Base-by-base conservation (phyloP, 176 grass and related monocot species). In the Oryza punctata region DNA sequence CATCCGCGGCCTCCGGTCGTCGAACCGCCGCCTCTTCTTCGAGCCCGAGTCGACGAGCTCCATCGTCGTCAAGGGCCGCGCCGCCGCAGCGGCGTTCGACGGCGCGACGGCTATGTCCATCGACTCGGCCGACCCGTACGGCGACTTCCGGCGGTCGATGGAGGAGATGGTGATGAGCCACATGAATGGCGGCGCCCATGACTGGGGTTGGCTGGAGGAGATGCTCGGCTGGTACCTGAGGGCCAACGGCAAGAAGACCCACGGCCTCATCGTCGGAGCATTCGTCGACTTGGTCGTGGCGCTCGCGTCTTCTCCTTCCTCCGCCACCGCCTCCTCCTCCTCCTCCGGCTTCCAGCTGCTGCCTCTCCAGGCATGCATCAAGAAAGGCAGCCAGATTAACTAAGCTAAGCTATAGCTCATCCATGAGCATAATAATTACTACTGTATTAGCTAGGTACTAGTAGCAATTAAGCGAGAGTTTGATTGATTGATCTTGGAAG, bases 191-290 rank as follows among this genome's bases (percentile, higher is more conserved):
- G 84, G 41, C 13, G 24, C 11, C 84, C 1, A 21, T n/a, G 86
- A 91, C 79, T 94, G 90, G 92, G 90, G 87, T 6, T 91, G 95
- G 95, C 78, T 97, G 26, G 83, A 97, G 85, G 90, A 94, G 90
- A 94, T 97, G 95, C 84, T 97, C 11, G 70, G 78, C 0, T 97
- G 95, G 95, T 97, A 97, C 75, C 73, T 97, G 78, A 52, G 43
- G n/a, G 88, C 92, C 52, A 97, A 97, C 65, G 92, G 78, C 40
- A 84, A 91, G 90, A 91, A 50, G 61, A 94, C 65, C 66, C 95
- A 97, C 44, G 86, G 92, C 60, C 64, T 89, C 69, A 97, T 97
- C 57, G 82, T 94, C 1, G 90, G 84, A 32, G 95, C 95, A 12
- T 97, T 97, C 80, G 77, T 94, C 1, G 95, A 97, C 78, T 66